A percentile compares a stretch with the other conserved stretches of the same genome.
These are phyloP conservation scores for Isatis tinctoria DNA, from an alignment of 345 rosid genomes.

Conservation along the genomic window DNA sequence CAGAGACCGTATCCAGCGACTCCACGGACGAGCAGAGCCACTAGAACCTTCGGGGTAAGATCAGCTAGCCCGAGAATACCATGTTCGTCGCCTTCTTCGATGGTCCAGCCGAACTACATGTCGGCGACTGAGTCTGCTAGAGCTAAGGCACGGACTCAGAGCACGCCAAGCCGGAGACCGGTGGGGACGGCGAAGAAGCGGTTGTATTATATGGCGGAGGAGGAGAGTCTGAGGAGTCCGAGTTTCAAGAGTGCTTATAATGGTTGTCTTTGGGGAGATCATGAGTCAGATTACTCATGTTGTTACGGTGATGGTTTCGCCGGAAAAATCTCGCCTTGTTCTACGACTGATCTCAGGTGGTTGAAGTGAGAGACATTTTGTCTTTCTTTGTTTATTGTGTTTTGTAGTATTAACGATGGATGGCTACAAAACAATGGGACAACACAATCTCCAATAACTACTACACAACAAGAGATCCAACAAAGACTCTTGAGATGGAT, in stretches of 20 bases:
- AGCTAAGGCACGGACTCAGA: slow-evolving; percentile 74
- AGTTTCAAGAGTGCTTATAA: slow-evolving; percentile 67
- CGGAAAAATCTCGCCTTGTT: slow-evolving; percentile 68
- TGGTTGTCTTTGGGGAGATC: slow-evolving; percentile 45
- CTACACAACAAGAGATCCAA: slow-evolving; percentile 40
- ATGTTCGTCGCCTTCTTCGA: slow-evolving; percentile 42
- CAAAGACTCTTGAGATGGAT: slow-evolving; percentile 58
- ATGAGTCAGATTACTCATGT: slow-evolving; percentile 41
- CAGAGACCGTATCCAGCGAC: slow-evolving; percentile 43
- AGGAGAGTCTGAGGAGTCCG: slow-evolving; percentile 53
- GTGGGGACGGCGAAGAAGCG: slow-evolving; percentile 52
- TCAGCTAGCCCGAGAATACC: slow-evolving; percentile 67
- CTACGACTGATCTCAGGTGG: slow-evolving; percentile 64
- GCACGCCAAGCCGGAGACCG: slow-evolving; percentile 69
- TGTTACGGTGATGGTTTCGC: slow-evolving; percentile 45
- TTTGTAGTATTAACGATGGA: slow-evolving; percentile 45
- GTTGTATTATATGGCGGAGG: slow-evolving; percentile 54
- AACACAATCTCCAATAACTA: slow-evolving; percentile 36
- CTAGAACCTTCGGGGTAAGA: slow-evolving; percentile 43
- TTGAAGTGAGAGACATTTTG: slow-evolving; percentile 33
- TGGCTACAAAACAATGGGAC: slow-evolving; percentile 75
- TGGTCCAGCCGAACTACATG: slow-evolving; percentile 76
- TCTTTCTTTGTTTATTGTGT: not conserved
- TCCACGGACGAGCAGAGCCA: slow-evolving; percentile 57
- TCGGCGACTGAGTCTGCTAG: slow-evolving; percentile 80